These are phyloP conservation scores for Boletus coccyginus DNA, from an alignment of 768 basidiomycete species.

Conservation along the genomic window DNA sequence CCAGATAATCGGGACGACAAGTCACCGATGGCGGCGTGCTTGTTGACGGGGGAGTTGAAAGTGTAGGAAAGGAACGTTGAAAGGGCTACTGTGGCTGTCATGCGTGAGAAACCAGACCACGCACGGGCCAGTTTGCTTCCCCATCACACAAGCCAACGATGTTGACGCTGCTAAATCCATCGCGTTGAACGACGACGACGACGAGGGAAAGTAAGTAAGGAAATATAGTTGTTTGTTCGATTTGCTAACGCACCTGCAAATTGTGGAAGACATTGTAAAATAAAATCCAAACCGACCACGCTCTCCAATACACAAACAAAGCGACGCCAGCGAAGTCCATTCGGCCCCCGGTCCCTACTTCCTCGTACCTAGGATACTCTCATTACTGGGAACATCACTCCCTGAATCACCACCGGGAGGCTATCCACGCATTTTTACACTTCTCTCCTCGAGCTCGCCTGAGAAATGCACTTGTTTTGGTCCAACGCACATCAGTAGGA, in stretches of 20 bases:
- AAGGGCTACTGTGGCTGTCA: slow-evolving; percentile 52
- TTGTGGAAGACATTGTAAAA: slow-evolving; percentile 73
- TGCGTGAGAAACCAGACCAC: slow-evolving; percentile 40
- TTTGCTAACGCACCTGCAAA: slow-evolving; percentile 70
- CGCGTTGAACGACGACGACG: slow-evolving; percentile 29
- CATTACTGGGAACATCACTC: background rate
- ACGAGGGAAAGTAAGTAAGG: slow-evolving; percentile 31
- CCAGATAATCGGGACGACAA: slow-evolving; percentile 11
- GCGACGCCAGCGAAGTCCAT: slow-evolving; percentile 7
- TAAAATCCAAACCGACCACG: slow-evolving; percentile 51
- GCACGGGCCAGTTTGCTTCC: slow-evolving; percentile 53
- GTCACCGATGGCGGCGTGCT: slow-evolving; percentile 18
- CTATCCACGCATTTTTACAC: background rate
- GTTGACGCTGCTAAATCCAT: slow-evolving; percentile 16
- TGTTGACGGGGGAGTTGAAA: slow-evolving; percentile 24
- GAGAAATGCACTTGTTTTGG: background rate
- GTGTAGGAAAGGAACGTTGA: slow-evolving; percentile 32
- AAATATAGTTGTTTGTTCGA: slow-evolving; percentile 43
- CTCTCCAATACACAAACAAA: slow-evolving; percentile 42
- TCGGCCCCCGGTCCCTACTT: too few relatives aligned
- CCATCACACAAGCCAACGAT: slow-evolving; percentile 24
- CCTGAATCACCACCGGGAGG: background rate
- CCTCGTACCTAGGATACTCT: background rate
- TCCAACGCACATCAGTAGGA: background rate
- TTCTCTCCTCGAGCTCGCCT: background rate